Base-by-base conservation (phyloP, 345 rosid genomes). In the Carallia brachiata region DNA sequence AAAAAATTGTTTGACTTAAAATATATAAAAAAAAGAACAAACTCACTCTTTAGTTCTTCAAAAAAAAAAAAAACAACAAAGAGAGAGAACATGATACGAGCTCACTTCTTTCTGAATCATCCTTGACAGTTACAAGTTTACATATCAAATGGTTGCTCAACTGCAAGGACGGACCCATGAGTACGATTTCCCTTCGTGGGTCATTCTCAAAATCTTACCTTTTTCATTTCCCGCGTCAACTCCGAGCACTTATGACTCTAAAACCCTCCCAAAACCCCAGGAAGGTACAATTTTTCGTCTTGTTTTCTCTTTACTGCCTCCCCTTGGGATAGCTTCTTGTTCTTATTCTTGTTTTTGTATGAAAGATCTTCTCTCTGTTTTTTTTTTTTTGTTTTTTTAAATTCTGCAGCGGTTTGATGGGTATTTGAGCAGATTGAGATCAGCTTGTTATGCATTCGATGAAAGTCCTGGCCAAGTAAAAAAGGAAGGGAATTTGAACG, bases 141-240 rank as follows among this genome's bases (percentile, higher is more conserved):
- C 23, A 23, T 23, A 23, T 23, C 23, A 23, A 23, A 23, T 23
- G 23, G 50, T 16, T 13, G 16, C 50, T 44, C 15, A 44, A 3
- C 16, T 10, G 0, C 50, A 44, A 12, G 50, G 16, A 44, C 50
- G 50, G 50, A 44, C 50, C 50, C 50, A 44, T 44, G 50, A 44
- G 12, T 44, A 4, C 50, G 16, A 44, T 44, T 44, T 44, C 75
- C 55, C 67, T 82, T 66, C 67, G 68, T 27, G 60, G 75, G 28
- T 80, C 83, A 12, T 64, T 79, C 54, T 70, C 83, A 52, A 76
- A 47, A 63, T 73, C 77, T 70, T 72, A 73, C 73, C 23, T 69
- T 64, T 69, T 54, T 57, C 40, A 53, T 47, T 62, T 79, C 67
- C 82, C 84, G 58, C 78, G 57, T 27, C 70, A 80, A 53, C 63